Conservation (phyloP, 345 rosid species). For the Combretum micranthum region DNA sequence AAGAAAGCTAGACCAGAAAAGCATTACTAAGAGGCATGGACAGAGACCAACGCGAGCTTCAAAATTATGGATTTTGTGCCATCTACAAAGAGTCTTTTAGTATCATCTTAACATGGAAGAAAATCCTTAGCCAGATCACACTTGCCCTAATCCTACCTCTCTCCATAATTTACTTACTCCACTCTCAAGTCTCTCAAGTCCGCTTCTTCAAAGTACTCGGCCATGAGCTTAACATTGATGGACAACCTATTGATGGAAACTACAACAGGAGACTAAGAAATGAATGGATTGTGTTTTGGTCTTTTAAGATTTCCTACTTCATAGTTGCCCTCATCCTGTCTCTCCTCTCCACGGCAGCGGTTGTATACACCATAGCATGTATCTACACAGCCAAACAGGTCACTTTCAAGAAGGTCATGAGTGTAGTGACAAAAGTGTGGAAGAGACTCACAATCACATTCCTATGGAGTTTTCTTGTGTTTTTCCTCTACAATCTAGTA, state of each 20-base stretch:
- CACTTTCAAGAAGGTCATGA: constrained; percentile 29
- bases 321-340: constrained; percentile 28
- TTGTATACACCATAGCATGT: constrained; percentile 35
- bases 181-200: constrained; percentile 21
- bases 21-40: constrained; percentile 23
- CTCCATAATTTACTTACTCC: constrained; percentile 30
- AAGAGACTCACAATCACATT: constrained; percentile 37
- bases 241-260: background rate
- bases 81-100: constrained; percentile 31
- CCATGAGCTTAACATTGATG: constrained; percentile 8
- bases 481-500: constrained; percentile 15
- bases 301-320: constrained; percentile 28
- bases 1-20: too few species aligned
- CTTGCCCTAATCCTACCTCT: constrained; percentile 45
- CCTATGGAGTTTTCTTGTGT: constrained; percentile 16
- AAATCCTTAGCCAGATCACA: constrained; percentile 40
- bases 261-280: constrained; percentile 9
- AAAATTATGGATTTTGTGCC: constrained; percentile 30
- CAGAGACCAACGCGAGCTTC: constrained; percentile 37
- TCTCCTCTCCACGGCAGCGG: constrained; percentile 37
- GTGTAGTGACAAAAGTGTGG: constrained; percentile 40
- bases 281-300: constrained; percentile 21
- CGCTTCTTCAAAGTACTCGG: constrained; percentile 9
- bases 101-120: constrained; percentile 33
- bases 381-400: constrained; percentile 28